These are phyloP conservation scores for Leptographium radiaticola DNA, from an alignment of 2,329 filamentous ascomycete species.

Conservation along the genomic window DNA sequence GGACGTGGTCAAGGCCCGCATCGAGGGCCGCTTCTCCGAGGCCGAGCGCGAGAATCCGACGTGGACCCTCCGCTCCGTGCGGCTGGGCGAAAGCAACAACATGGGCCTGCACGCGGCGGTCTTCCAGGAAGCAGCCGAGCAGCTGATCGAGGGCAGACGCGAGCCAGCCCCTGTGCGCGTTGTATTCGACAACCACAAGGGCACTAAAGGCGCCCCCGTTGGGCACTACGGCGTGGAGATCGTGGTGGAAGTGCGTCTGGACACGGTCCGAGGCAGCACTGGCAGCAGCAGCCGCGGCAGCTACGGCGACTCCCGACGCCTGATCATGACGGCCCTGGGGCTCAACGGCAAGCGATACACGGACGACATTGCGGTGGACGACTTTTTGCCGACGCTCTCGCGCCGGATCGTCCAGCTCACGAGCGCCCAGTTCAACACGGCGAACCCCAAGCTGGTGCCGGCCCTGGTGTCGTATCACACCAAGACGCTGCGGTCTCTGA, in stretches of 20 bases:
- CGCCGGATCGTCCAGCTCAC: slow-evolving; percentile 64
- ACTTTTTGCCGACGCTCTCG: slow-evolving; percentile 63
- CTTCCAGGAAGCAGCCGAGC: slow-evolving; percentile 55
- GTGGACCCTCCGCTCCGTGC: slow-evolving; percentile 67
- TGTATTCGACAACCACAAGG: slow-evolving; percentile 57
- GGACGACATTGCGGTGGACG: slow-evolving; percentile 59
- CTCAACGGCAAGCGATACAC: slow-evolving; percentile 57
- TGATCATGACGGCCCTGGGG: slow-evolving; percentile 42
- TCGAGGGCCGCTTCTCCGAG: slow-evolving; percentile 77
- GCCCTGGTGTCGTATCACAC: slow-evolving; percentile 66
- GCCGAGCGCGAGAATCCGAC: slow-evolving; percentile 65
- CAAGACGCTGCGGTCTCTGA: slow-evolving; percentile 60
- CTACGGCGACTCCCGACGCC: slow-evolving; percentile 29
- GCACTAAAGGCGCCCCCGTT: slow-evolving; percentile 52
- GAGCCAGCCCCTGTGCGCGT: slow-evolving; percentile 58
- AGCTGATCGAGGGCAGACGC: slow-evolving; percentile 49
- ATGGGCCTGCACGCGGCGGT: slow-evolving; percentile 52
- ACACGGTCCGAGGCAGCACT: slow-evolving; percentile 31
- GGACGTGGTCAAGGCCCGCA: slow-evolving; percentile 72
- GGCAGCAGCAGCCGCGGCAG: slow-evolving; percentile 12
- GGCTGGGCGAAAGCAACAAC: slow-evolving; percentile 45
- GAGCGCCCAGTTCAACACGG: slow-evolving; percentile 54
- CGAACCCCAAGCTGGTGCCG: slow-evolving; percentile 49
- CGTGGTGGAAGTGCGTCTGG: slow-evolving; percentile 46
- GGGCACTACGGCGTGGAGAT: slow-evolving; percentile 61